Evolutionary conservation across 371 early-diverging fungal genomes (phyloP), one percentile per base, ranked within the genome.

Genomic region (Haplosporangium sp.): DNA sequence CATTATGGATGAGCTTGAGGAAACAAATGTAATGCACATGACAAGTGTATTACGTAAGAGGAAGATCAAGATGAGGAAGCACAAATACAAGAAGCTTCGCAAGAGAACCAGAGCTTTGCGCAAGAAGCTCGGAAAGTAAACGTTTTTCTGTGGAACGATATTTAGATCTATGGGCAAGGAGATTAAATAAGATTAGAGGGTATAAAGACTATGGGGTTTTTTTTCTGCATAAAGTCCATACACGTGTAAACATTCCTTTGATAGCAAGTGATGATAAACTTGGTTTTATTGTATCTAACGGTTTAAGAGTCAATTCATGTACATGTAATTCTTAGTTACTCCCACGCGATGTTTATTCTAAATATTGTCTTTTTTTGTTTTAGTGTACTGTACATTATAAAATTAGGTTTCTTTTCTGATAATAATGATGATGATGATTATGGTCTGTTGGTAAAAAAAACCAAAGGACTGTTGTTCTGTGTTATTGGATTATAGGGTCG

Each of bases 51-150:
- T 89, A 76, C 87, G 94, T 85, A 95, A 94, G 86, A 88, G 93
- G 79, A 91, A 86, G 71, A 86, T 91, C 83, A 95, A 95, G 87
- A 94, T 95, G 94, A 93, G 94, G 79, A 95, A 95, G 87, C 95
- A 95, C 82, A 95, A 95, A 83, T 92, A 92, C 77, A 91, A 89
- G 84, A 95, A 95, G 79, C 86, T 94, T 74, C 89, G 92, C 78
- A 94, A 94, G 88, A 88, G 92, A 84, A 91, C 90, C 47, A 89
- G 92, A 69, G 94, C 94, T 11, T 78, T 93, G 83, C 89, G 93
- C 77, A 93, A 91, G 87, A 89, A 90, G 69, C 87, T 94, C 60
- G 93, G 93, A 78, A 94, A 94, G 89, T 91, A 90, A 74, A 55
- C 10, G 5, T 42, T 42, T 44, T 44, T 44, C 13, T 44, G 44